These are phyloP conservation scores for Podosphaera aphanis DNA, from an alignment of 2,329 filamentous ascomycete species.

Conservation along the genomic window DNA sequence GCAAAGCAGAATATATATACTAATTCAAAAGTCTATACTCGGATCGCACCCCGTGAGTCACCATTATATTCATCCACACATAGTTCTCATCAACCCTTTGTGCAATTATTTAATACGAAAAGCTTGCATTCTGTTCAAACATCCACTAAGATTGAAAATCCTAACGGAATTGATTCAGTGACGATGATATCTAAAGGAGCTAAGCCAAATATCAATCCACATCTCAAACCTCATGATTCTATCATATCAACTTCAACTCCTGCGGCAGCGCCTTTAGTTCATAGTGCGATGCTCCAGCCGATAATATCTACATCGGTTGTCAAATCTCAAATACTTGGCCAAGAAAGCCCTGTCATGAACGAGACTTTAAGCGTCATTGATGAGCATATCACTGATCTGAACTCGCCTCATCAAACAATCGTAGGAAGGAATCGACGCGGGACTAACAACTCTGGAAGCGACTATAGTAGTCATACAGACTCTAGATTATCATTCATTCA, in stretches of 20 bases:
- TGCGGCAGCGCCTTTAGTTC: neutral
- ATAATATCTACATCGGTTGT: conserved; percentile 20
- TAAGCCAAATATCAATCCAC: neutral
- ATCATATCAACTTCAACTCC: neutral
- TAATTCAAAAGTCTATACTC: conserved; percentile 15
- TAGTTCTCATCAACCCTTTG: conserved; percentile 4
- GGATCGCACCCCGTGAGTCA: conserved; percentile 15
- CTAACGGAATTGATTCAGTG: neutral
- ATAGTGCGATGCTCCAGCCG: conserved; percentile 19
- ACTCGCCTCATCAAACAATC: conserved; percentile 22
- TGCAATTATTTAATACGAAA: conserved; percentile 1
- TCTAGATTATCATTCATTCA: conserved; percentile 75
- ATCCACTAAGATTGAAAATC: conserved; percentile 2
- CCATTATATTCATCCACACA: conserved; percentile 11
- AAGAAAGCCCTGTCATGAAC: conserved; percentile 63
- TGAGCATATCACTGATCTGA: conserved; percentile 81
- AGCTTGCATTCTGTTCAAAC: conserved; percentile 2
- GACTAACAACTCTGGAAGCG: conserved; percentile 60
- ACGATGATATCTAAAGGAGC: conserved; percentile 5
- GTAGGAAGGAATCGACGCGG: conserved; percentile 25
- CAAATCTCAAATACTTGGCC: conserved; percentile 22
- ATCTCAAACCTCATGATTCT: neutral
- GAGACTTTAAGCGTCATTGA: conserved; percentile 91
- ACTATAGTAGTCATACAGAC: conserved; percentile 61
- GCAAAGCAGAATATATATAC: neutral